A percentile compares a stretch with the other conserved stretches of the same genome.
Conservation (phyloP, 352 stramenopile species). For the Phytophthora colocasiae region DNA sequence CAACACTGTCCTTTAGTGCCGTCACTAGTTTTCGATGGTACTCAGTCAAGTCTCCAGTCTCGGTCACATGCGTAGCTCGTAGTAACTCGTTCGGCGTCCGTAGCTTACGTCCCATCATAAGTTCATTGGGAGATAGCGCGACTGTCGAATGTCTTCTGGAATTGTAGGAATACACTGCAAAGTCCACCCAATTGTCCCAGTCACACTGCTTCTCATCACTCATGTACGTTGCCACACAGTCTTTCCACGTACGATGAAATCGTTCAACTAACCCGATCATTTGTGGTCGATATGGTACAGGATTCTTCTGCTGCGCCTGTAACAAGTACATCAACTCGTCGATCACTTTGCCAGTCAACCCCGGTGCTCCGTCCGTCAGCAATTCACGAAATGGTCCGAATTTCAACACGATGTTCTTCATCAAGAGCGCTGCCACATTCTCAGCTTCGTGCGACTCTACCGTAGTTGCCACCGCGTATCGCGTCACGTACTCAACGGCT, state of each 20-base stretch:
- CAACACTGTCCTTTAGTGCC: too few species aligned
- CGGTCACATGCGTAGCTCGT: too few species aligned
- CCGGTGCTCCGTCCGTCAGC: not conserved
- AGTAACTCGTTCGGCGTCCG: too few species aligned
- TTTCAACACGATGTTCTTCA: not conserved
- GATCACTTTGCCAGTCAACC: not conserved
- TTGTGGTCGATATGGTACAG: too few species aligned
- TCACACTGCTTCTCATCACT: not conserved
- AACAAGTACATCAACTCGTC: too few species aligned
- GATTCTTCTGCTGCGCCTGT: too few species aligned
- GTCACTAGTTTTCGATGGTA: too few species aligned
- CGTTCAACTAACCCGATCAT: too few species aligned
- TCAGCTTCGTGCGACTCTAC: not conserved
- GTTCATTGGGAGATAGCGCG: not conserved
- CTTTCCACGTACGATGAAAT: not conserved
- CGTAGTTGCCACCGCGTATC: not conserved
- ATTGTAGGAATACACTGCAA: conserved; percentile 8
- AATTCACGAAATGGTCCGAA: not conserved
- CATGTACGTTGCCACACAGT: not conserved
- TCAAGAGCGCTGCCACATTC: not conserved
- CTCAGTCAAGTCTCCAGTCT: too few species aligned
- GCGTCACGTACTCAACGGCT: not conserved
- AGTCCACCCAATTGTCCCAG: conserved; percentile 9
- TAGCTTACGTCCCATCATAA: not conserved
- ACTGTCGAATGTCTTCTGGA: not conserved